Percentiles rank a stretch among this genome's conserved stretches.
These are phyloP conservation scores for Aegle marmelos DNA, from an alignment of 345 rosid species.

Conservation along the genomic window DNA sequence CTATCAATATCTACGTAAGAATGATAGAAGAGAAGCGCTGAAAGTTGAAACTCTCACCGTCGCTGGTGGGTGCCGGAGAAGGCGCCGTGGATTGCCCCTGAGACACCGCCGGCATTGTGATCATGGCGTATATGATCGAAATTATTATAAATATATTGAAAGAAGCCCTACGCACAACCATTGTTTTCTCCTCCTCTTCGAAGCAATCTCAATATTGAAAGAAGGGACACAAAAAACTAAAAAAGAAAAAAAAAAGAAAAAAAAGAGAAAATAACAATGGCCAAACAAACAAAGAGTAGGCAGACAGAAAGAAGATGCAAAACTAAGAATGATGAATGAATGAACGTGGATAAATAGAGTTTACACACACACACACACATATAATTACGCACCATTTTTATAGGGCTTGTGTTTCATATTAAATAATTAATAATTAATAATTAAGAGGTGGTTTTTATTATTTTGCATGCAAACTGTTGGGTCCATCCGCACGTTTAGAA, in stretches of 20 bases:
- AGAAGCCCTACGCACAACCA: slow-evolving; percentile 51
- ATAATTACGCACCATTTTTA: slow-evolving; percentile 4
- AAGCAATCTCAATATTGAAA: not conserved
- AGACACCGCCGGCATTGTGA: slow-evolving; percentile 47
- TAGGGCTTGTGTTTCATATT: not conserved
- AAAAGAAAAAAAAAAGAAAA: not conserved
- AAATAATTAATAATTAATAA: not conserved
- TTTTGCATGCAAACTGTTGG: slow-evolving; percentile 7
- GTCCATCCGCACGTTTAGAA: slow-evolving; percentile 18
- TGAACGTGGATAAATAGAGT: not conserved
- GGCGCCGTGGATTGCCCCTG: slow-evolving; percentile 56
- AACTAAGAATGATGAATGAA: too few relatives aligned
- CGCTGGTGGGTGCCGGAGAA: slow-evolving; percentile 69
- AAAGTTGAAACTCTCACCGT: slow-evolving; percentile 33
- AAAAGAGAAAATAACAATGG: slow-evolving; percentile 10
- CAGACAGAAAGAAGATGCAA: slow-evolving; percentile 12
- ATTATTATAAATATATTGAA: slow-evolving; percentile 32
- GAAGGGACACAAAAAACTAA: not conserved
- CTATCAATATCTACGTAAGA: not conserved
- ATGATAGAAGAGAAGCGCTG: too few relatives aligned
- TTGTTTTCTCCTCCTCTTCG: slow-evolving; percentile 5
- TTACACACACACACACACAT: not conserved
- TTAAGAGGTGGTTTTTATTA: not conserved
- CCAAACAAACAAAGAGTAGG: slow-evolving; percentile 16
- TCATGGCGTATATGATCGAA: slow-evolving; percentile 27